These are phyloP conservation scores for Phaeosphaeriaceae sp. DNA, from an alignment of 2,329 filamentous ascomycete species.

Conservation along the genomic window DNA sequence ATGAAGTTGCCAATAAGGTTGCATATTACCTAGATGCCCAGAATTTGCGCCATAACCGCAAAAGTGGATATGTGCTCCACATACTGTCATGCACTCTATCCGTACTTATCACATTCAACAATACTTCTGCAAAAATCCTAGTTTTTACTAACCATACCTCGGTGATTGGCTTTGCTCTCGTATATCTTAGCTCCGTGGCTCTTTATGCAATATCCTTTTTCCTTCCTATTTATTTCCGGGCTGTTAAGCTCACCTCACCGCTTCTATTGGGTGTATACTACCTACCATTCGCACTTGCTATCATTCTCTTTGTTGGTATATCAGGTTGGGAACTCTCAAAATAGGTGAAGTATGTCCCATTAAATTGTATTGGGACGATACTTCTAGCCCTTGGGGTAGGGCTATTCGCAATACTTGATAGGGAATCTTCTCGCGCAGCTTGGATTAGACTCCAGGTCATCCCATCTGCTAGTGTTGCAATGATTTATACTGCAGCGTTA, in stretches of 20 bases:
- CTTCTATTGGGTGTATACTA: constrained; percentile 13
- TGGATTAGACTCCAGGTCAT: constrained; percentile 21
- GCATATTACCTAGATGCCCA: too few relatives aligned
- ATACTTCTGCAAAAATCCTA: constrained; percentile 24
- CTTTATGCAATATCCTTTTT: constrained; percentile 12
- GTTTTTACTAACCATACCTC: constrained; percentile 25
- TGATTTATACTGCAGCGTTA: constrained; percentile 52
- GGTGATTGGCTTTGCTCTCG: constrained; percentile 5
- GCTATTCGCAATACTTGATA: constrained; percentile 12
- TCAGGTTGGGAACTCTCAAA: constrained; percentile 13
- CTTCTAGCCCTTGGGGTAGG: constrained; percentile 15
- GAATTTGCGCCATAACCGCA: too few relatives aligned
- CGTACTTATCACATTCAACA: constrained; percentile 46
- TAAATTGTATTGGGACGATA: constrained; percentile 7
- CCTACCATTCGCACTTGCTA: constrained; percentile 11
- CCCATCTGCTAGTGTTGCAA: constrained; percentile 26
- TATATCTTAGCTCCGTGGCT: constrained; percentile 9
- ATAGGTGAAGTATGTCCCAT: constrained; percentile 29
- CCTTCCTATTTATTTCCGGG: constrained; percentile 28
- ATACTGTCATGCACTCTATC: too few relatives aligned
- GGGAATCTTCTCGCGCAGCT: constrained; percentile 1
- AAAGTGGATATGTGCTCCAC: too few relatives aligned
- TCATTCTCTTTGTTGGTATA: constrained; percentile 4
- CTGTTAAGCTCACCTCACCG: constrained; percentile 4
- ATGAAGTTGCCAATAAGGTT: too few relatives aligned